Base-by-base conservation (phyloP, 371 early-diverging fungal genomes). In the Apophysomyces variabilis region DNA sequence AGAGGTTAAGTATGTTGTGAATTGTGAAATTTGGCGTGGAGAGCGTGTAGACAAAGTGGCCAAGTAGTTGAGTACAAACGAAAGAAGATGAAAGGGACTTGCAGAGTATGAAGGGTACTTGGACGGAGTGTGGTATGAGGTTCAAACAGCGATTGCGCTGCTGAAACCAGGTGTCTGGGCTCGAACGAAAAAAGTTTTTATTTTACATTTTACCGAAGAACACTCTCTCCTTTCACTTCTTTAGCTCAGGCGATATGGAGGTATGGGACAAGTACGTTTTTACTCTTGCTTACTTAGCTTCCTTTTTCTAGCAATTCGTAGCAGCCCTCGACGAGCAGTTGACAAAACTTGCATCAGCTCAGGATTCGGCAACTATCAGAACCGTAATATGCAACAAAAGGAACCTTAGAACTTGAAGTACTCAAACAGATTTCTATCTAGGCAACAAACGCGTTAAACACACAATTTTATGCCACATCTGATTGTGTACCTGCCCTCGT, bases 401-500 rank as follows among this genome's bases (percentile, higher is more conserved):
- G 6, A 7, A 6, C 21, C 32, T 37, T 62, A 14, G 12, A 8
- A 18, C 21, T 58, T 65, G 26, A 8, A 36, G 6, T 50, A 50
- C 21, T 18, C 7, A 8, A 50, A 7, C 21, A 50, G 64, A 13
- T 38, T 41, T 57, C 59, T 13, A 38, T 6, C 13, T 68, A 88
- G 89, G 85, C 85, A 21, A 92, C 93, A 11, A 81, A 82, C 59
- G 84, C 87, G n/a, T 74, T 92, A 47, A 89, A 82, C 75, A 84
- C 85, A 43, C 84, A 93, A 72, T 92, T 77, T 70, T 93, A 89
- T 73, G 78, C 73, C 38, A 78, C 76, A 5, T 61, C 86, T 16
- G 73, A 79, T 18, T 92, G 94, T 69, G 80, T 93, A n/a, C 90
- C 93, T 59, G 92, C 91, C 18, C 79, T 92, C 45, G 78, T 87